Conservation (phyloP, 169 alveolate species). For the Plasmodium vivax region DNA sequence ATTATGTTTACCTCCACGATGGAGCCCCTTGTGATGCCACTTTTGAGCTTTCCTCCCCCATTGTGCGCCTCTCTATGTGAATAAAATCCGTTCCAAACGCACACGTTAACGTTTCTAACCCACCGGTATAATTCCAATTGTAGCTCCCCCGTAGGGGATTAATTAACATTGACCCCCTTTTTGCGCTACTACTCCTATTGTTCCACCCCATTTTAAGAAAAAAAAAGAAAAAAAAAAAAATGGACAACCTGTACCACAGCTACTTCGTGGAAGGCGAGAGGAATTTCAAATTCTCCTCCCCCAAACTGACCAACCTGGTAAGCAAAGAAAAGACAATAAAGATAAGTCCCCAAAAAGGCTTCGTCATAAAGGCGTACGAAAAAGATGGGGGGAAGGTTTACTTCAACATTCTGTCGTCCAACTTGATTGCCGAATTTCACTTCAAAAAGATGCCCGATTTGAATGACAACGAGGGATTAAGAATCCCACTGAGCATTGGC, state of each 20-base stretch:
- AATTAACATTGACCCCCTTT: neutral
- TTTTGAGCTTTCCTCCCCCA: neutral
- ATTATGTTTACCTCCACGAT: neutral
- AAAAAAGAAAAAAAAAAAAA: neutral
- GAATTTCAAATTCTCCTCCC: conserved; percentile 33
- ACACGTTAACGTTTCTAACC: neutral
- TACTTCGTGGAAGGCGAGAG: neutral
- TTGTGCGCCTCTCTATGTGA: neutral
- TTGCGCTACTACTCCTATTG: neutral
- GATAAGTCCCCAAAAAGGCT: conserved; percentile 75
- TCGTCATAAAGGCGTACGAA: conserved; percentile 74
- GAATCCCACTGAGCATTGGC: conserved; percentile 75
- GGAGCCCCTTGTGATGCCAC: neutral
- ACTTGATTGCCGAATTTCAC: conserved; percentile 66
- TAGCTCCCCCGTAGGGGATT: neutral
- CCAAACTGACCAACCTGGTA: conserved; percentile 8
- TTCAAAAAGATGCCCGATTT: conserved; percentile 59
- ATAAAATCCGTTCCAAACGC: neutral
- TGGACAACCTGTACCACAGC: conserved; percentile 8
- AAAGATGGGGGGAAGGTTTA: conserved; percentile 71
- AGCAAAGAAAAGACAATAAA: conserved; percentile 40
- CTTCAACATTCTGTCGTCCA: conserved; percentile 60
- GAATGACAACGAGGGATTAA: conserved; percentile 59
- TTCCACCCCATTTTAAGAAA: neutral
- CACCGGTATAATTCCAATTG: neutral